Evolutionary conservation across 2,329 filamentous ascomycete species (phyloP), one percentile per base, ranked within the genome.

Genomic region (Pseudopyricularia javanii): DNA sequence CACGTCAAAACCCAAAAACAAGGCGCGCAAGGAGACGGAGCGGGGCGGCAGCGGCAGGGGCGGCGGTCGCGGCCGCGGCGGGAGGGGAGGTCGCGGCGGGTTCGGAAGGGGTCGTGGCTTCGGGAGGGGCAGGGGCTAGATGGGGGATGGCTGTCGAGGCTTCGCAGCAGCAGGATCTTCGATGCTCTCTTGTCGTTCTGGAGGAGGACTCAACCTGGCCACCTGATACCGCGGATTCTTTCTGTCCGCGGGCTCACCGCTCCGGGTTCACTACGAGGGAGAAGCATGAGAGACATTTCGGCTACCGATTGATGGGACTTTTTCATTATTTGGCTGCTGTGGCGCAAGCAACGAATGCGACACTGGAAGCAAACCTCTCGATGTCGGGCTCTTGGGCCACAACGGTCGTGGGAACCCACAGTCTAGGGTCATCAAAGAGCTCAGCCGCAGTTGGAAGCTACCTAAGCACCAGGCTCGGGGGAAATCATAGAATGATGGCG

Each of bases 1-100:
- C 71, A 83, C 89, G 63, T 90, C 91, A 51, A 98, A 98, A 77
- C 91, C 93, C 56, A 97, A 97, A 86, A 98, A 98, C 75, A 98
- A 98, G 83, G 91, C 93, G 26, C 82, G 91, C 66, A 98, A 98
- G 78, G 93, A 97, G 73, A 78, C 77, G 32, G 79, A 81, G 55
- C 74, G 83, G 49, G 78, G 80, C 47, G 74, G 66, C 28, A 67
- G 75, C 45, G 76, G 76, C 47, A 74, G 75, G 9, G 69, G 76
- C 33, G 74, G 81, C 55, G 70, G 78, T 17, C 68, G 75, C 20
- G 67, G 78, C 30, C 74, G 76, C 32, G 66, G 76, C 50, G 53
- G 55, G 2, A 26, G 32, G 24, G 55, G 60, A 2, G 49, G 49
- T 17, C 56, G 60, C 3, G 57, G 63, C 52, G 61, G 62, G 1